Percentiles rank a stretch among this genome's conserved stretches.
Evolutionary conservation across 495 filamentous ascomycete genomes (phyloP).

Genomic region (Daldinia loculata): DNA sequence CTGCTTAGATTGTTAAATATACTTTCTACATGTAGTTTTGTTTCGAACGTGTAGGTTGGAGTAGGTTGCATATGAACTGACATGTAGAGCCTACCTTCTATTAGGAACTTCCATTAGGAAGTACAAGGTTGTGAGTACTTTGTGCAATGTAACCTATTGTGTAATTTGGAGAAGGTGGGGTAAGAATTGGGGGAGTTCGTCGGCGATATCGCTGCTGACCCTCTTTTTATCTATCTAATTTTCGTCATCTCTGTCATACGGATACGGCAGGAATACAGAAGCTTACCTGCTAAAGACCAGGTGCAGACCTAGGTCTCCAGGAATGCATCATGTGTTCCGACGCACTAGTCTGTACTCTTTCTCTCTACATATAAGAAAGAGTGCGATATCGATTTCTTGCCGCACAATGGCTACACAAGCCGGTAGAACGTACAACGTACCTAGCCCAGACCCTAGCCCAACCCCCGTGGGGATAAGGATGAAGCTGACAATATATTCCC

Average conservation of each 20-base stretch:
- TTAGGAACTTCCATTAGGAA: too few species aligned
- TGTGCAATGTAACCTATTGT: background rate
- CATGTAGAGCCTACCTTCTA: too few species aligned
- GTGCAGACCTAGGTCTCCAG: conserved; percentile 17
- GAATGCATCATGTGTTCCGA: conserved; percentile 48
- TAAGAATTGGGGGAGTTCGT: conserved; percentile 17
- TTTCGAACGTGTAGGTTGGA: background rate
- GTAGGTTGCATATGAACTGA: too few species aligned
- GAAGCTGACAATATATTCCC: conserved; percentile 32
- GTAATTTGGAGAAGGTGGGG: conserved; percentile 25
- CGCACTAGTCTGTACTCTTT: conserved; percentile 19
- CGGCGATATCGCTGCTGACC: conserved; percentile 30
- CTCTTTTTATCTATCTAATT: conserved; percentile 19
- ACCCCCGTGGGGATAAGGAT: conserved; percentile 3
- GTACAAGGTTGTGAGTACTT: too few species aligned
- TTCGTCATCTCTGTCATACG: conserved; percentile 19
- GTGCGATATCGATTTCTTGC: conserved; percentile 11
- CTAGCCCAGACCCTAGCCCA: conserved; percentile 4
- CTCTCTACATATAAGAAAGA: conserved; percentile 15
- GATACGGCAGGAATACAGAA: background rate
- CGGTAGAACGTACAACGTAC: conserved; percentile 43
- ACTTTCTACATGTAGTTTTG: too few species aligned
- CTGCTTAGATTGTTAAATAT: too few species aligned
- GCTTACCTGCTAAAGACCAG: conserved; percentile 2
- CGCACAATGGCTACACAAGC: conserved; percentile 43